Conservation (phyloP, 176 grass and related monocot species). For the Poa pratensis region DNA sequence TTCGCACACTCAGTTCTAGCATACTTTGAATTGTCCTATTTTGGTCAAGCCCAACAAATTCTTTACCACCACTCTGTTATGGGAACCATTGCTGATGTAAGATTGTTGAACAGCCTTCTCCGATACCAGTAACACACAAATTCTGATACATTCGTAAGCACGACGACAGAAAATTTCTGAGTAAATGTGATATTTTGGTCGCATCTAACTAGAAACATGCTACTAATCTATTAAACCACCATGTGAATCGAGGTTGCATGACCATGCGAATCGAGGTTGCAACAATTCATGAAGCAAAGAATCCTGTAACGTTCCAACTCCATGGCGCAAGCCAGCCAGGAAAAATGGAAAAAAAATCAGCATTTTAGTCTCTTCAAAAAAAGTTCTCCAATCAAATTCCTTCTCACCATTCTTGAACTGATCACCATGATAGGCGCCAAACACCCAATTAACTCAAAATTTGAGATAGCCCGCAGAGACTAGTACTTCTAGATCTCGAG, state of each 20-base stretch:
- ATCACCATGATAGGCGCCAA: not conserved
- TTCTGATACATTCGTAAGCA: not conserved
- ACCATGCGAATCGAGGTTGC: not conserved
- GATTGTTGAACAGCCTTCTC: not conserved
- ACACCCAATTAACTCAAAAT: not conserved
- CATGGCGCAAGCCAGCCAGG: not conserved
- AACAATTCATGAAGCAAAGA: not conserved
- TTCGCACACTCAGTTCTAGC: not conserved
- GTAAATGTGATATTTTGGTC: not conserved
- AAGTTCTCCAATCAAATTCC: not conserved
- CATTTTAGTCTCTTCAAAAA: not conserved
- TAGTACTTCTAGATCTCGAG: constrained; percentile 26
- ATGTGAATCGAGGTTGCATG: not conserved
- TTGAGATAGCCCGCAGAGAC: not conserved
- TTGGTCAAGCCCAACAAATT: not conserved
- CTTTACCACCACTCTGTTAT: not conserved
- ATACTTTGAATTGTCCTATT: not conserved
- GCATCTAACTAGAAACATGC: not conserved
- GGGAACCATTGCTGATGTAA: not conserved
- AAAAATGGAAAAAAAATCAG: not conserved
- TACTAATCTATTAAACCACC: not conserved
- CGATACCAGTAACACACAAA: not conserved
- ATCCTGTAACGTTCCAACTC: constrained; percentile 22
- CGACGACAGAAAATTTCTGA: not conserved
- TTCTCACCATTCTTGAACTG: not conserved